Conservation (phyloP, 495 filamentous ascomycete genomes). For the Penicillium roqueforti region DNA sequence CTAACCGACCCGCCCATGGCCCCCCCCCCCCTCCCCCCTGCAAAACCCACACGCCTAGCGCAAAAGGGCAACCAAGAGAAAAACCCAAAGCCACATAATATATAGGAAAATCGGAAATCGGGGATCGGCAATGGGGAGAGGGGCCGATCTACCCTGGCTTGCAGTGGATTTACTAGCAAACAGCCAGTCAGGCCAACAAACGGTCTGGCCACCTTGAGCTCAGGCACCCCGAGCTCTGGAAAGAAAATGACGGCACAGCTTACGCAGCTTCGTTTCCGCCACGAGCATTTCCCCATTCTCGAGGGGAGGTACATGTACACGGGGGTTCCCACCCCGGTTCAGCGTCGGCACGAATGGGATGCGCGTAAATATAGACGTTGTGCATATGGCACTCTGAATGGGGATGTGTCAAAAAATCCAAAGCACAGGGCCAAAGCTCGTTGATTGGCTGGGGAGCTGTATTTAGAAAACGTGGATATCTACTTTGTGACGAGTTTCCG, state of each 20-base stretch:
- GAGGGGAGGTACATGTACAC: no score
- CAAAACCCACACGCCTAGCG: no score
- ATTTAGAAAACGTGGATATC: no score
- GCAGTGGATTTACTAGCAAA: no score
- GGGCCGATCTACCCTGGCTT: slow-evolving; percentile 1
- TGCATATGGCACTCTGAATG: neutral
- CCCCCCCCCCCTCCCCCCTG: no score
- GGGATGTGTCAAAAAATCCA: no score
- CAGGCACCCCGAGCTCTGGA: neutral
- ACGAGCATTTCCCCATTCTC: neutral
- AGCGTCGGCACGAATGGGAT: neutral
- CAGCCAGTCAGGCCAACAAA: slow-evolving; percentile 15
- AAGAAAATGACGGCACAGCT: slow-evolving; percentile 3
- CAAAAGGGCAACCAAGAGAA: no score
- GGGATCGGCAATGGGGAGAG: neutral
- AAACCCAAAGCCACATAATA: no score
- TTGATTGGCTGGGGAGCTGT: neutral
- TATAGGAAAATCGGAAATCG: neutral
- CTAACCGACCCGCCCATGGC: no score
- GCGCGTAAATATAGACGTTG: neutral
- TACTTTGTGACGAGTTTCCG: no score
- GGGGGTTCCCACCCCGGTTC: neutral
- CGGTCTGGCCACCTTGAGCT: slow-evolving; percentile 16
- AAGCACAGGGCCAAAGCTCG: no score
- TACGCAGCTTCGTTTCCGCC: slow-evolving; percentile 10